Percentiles rank a stretch among this genome's conserved stretches.
Conservation (phyloP, 768 basidiomycete species). For the Inosperma sp. region DNA sequence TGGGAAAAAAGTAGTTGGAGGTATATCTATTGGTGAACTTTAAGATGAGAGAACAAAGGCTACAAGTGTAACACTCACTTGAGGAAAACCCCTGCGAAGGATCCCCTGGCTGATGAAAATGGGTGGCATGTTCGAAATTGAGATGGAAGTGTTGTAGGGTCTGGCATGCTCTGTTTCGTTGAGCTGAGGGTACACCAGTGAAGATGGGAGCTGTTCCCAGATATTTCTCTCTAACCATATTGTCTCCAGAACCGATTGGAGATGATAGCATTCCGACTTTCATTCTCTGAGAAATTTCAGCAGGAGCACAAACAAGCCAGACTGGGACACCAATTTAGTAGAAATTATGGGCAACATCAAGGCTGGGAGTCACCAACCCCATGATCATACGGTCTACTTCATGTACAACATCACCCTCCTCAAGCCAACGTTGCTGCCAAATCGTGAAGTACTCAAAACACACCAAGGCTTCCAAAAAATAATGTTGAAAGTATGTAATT, state of each 20-base stretch:
- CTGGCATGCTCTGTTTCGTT: constrained; percentile 9
- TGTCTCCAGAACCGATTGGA: background rate
- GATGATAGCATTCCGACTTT: background rate
- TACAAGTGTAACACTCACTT: too few relatives aligned
- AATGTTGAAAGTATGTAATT: constrained; percentile 4
- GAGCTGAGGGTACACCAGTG: background rate
- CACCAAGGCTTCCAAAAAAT: constrained; percentile 6
- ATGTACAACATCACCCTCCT: background rate
- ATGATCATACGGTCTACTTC: constrained; percentile 1
- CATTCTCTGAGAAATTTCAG: background rate
- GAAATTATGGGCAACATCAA: background rate
- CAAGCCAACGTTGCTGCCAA: background rate
- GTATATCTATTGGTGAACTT: too few relatives aligned
- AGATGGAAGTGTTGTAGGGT: background rate
- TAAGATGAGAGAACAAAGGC: too few relatives aligned
- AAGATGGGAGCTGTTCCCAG: background rate
- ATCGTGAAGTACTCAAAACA: constrained; percentile 1
- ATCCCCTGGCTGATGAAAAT: background rate
- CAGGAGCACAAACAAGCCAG: background rate
- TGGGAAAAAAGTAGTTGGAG: too few relatives aligned
- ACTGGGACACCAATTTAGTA: background rate
- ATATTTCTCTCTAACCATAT: background rate
- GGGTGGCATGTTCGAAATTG: constrained; percentile 1
- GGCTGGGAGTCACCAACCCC: background rate
- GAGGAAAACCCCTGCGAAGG: too few relatives aligned